Percentiles rank a stretch among this genome's conserved stretches.
These are phyloP conservation scores for Psophocarpus tetragonolobus DNA, from an alignment of 306 rosid species.

Conservation along the genomic window DNA sequence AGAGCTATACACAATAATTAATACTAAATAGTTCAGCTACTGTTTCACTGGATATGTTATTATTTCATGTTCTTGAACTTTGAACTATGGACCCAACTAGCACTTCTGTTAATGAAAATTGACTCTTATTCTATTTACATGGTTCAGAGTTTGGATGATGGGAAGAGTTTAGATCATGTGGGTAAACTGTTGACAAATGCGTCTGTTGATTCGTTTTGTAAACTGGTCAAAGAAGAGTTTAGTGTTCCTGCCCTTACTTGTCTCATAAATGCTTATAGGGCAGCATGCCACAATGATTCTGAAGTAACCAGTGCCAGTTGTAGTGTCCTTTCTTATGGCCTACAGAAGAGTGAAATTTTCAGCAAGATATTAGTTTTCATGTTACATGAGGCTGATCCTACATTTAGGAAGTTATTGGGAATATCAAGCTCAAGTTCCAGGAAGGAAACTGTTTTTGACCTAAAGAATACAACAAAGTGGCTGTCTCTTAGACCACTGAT, in stretches of 20 bases:
- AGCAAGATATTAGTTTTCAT: conserved; percentile 63
- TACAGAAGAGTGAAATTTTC: conserved; percentile 61
- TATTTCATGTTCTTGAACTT: neutral
- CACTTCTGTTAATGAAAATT: conserved; percentile 7
- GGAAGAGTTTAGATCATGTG: conserved; percentile 39
- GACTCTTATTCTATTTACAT: neutral
- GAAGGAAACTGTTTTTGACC: conserved; percentile 67
- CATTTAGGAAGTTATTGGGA: conserved; percentile 66
- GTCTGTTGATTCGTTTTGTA: conserved; percentile 56
- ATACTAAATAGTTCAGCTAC: neutral
- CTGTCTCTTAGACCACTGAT: conserved; percentile 58
- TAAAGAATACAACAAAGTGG: conserved; percentile 69
- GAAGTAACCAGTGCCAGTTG: conserved; percentile 40
- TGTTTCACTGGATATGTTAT: neutral
- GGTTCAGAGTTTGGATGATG: conserved; percentile 68
- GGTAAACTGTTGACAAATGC: conserved; percentile 52
- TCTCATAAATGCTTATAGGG: conserved; percentile 76
- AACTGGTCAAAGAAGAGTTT: conserved; percentile 56
- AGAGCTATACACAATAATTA: neutral
- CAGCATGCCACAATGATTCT: conserved; percentile 66
- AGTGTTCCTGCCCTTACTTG: conserved; percentile 63
- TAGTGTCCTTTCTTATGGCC: conserved; percentile 40
- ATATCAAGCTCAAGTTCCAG: conserved; percentile 51
- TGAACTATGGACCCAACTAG: conserved; percentile 14
- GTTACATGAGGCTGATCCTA: conserved; percentile 69